Percentiles rank a stretch among this genome's conserved stretches.
Evolutionary conservation across 1,284 basidiomycete genomes (phyloP).

Genomic region (Schizopora paradoxa): DNA sequence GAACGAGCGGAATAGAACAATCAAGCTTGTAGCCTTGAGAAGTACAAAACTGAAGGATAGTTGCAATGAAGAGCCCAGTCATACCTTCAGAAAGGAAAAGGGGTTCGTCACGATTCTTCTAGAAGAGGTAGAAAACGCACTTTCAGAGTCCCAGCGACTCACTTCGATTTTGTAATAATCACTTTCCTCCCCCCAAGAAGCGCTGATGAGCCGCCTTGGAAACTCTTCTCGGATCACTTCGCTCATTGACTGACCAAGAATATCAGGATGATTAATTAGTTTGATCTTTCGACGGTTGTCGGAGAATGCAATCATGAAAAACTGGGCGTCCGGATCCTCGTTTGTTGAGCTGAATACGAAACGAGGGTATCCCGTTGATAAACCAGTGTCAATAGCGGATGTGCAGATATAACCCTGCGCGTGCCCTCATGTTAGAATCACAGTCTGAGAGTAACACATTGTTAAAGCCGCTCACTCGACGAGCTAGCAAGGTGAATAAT

Average conservation of each 20-base stretch:
- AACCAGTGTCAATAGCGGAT: conserved; percentile 53
- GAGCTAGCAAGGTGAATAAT: conserved; percentile 36
- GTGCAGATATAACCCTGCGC: conserved; percentile 47
- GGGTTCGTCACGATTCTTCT: not conserved
- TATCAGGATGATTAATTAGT: conserved; percentile 51
- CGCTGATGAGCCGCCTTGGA: conserved; percentile 6
- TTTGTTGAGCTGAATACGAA: conserved; percentile 50
- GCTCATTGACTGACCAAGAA: conserved; percentile 44
- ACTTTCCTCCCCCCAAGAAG: conserved; percentile 10
- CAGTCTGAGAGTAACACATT: conserved; percentile 1
- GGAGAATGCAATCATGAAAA: conserved; percentile 60
- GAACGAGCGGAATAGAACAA: conserved; percentile 41
- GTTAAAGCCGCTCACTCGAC: conserved; percentile 27
- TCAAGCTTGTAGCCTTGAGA: conserved; percentile 39
- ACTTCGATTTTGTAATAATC: conserved; percentile 9
- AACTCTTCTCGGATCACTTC: conserved; percentile 34
- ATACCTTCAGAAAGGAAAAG: conserved; percentile 8
- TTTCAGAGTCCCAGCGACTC: conserved; percentile 11
- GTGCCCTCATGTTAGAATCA: not conserved
- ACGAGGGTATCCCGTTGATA: conserved; percentile 49
- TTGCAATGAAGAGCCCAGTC: conserved; percentile 37
- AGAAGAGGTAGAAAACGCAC: conserved; percentile 24
- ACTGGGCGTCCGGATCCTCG: conserved; percentile 43
- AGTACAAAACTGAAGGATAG: conserved; percentile 38
- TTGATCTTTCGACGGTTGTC: conserved; percentile 49